Evolutionary conservation across 2,329 filamentous ascomycete genomes (phyloP).

Genomic region (Diaporthe sp.): DNA sequence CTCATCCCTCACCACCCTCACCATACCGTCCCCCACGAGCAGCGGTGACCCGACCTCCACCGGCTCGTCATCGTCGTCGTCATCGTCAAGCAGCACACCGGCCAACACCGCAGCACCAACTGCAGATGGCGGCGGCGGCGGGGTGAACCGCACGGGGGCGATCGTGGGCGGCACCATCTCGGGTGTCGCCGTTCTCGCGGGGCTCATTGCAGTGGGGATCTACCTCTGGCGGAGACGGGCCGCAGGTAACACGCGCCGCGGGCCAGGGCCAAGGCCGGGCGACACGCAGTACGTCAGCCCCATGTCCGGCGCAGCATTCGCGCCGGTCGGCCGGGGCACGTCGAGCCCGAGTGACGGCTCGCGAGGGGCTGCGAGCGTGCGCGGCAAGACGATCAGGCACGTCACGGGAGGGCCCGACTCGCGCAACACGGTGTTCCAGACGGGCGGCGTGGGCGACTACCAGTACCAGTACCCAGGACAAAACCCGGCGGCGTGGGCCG

Average conservation of each 20-base stretch:
- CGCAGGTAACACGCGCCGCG: constrained; percentile 57
- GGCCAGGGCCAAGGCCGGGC: constrained; percentile 54
- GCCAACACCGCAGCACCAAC: constrained; percentile 40
- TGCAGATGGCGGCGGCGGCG: constrained; percentile 35
- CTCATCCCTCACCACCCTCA: constrained; percentile 37
- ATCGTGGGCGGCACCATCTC: constrained; percentile 69
- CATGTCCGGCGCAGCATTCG: constrained; percentile 51
- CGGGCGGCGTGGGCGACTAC: constrained; percentile 28
- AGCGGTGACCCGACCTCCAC: constrained; percentile 32
- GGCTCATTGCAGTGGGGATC: constrained; percentile 57
- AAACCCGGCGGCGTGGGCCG: constrained; percentile 44
- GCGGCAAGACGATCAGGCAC: constrained; percentile 40
- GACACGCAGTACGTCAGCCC: constrained; percentile 57
- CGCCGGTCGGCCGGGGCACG: constrained; percentile 47
- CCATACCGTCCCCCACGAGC: constrained; percentile 39
- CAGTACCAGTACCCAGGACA: constrained; percentile 44
- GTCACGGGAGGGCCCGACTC: constrained; percentile 33
- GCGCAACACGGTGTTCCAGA: constrained; percentile 35
- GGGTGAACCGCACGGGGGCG: constrained; percentile 57
- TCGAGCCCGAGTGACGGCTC: background rate
- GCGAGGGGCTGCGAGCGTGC: constrained; percentile 5
- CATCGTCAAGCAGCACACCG: constrained; percentile 36
- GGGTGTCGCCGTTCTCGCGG: constrained; percentile 61
- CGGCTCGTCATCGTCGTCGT: constrained; percentile 23
- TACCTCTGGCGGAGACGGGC: constrained; percentile 59